phyloP scores from a whole-genome alignment of 1,284 basidiomycete genomes.

The Caloboletus firmus region DNA sequence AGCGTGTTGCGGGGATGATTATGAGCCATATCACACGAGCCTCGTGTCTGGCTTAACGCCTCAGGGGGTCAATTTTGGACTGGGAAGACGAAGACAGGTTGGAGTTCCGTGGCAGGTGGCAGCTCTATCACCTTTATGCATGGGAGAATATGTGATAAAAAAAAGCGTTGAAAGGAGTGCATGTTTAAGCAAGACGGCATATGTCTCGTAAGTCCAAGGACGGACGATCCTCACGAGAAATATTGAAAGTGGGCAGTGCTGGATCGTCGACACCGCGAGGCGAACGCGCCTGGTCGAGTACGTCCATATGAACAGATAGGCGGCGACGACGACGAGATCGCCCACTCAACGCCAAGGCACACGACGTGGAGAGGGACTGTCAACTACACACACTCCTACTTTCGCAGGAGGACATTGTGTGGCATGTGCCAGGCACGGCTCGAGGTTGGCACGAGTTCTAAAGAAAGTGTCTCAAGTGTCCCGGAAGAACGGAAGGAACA shows the following conservation, averaged over 20 bases:
- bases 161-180: neutral
- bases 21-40: constrained; percentile 13
- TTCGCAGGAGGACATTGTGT: neutral
- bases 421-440: constrained; percentile 19
- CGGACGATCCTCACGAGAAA: constrained; percentile 14
- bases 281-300: neutral
- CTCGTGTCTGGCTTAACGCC: constrained; percentile 19
- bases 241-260: constrained; percentile 4
- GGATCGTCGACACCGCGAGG: constrained; percentile 18
- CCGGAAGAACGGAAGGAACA: neutral
- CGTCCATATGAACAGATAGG: neutral
- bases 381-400: neutral
- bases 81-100: neutral
- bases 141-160: constrained; percentile 15
- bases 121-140: constrained; percentile 22
- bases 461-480: neutral
- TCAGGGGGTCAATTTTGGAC: constrained; percentile 9
- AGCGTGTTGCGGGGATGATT: constrained; percentile 27
- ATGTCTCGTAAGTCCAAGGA: constrained; percentile 14
- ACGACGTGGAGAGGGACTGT: neutral
- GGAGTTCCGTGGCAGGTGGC: constrained; percentile 10
- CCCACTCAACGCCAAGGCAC: neutral
- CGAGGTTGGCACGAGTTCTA: constrained; percentile 1
- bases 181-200: constrained; percentile 1
- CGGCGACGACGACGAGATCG: neutral